Percentiles rank a stretch among this genome's conserved stretches.
These are phyloP conservation scores for Colletotrichum destructivum DNA, from an alignment of 2,329 filamentous ascomycete species.

Conservation along the genomic window DNA sequence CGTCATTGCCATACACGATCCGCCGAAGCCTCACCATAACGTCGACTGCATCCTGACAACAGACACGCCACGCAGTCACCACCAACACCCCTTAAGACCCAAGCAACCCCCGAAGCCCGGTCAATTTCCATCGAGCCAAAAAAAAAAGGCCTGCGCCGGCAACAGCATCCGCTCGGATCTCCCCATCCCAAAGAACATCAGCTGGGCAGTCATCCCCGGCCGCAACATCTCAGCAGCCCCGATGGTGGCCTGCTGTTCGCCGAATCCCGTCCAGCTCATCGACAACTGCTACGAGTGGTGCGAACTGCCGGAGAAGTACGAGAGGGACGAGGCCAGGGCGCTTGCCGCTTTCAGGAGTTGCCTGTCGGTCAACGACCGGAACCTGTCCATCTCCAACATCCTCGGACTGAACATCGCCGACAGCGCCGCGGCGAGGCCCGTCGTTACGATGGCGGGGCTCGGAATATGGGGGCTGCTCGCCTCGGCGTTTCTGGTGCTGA, in stretches of 20 bases:
- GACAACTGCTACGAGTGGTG: slow-evolving; percentile 18
- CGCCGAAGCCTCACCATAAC: too few relatives aligned
- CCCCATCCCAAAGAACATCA: slow-evolving; percentile 14
- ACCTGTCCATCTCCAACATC: not conserved
- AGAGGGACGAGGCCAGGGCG: not conserved
- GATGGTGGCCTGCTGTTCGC: slow-evolving; percentile 7
- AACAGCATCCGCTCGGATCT: not conserved
- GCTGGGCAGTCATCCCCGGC: not conserved
- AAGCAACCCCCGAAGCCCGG: too few relatives aligned
- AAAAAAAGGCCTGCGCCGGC: not conserved
- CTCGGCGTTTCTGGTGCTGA: not conserved
- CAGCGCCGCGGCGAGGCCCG: not conserved
- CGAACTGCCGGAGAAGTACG: not conserved
- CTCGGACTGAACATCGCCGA: not conserved
- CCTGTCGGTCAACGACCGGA: not conserved
- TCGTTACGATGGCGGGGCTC: not conserved
- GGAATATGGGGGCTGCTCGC: not conserved
- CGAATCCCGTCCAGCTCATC: not conserved
- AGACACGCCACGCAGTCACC: too few relatives aligned
- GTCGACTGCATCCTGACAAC: too few relatives aligned
- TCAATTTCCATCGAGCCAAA: not conserved
- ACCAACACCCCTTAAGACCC: too few relatives aligned
- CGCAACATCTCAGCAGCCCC: not conserved
- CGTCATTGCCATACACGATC: too few relatives aligned
- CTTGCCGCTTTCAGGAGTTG: not conserved